These are phyloP conservation scores for Fraxinus anomala DNA, from an alignment of 257 asterid species.

Conservation along the genomic window DNA sequence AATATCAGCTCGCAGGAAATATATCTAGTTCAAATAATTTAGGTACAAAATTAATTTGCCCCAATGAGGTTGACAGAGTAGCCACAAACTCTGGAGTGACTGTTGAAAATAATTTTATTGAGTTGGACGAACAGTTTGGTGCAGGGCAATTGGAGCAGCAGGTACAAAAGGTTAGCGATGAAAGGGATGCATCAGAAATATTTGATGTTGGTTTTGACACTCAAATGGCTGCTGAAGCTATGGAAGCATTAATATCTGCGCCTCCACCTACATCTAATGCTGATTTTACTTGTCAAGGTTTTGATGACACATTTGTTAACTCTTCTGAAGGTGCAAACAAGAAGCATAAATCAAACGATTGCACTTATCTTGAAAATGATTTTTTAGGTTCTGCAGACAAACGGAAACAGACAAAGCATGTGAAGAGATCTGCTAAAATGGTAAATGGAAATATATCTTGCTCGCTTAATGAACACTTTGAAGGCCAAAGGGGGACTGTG, in stretches of 20 bases:
- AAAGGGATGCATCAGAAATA: conserved; percentile 30
- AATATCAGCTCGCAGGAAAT: conserved; percentile 31
- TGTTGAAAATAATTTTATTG: conserved; percentile 30
- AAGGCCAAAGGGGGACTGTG: conserved; percentile 23
- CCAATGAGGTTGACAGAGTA: conserved; percentile 24
- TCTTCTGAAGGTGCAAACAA: conserved; percentile 25
- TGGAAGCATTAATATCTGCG: conserved; percentile 63
- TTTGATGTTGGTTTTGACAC: conserved; percentile 68
- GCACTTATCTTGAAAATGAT: conserved; percentile 26
- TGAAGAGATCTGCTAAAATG: conserved; percentile 28
- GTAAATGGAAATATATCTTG: conserved; percentile 19
- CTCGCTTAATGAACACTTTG: conserved; percentile 20
- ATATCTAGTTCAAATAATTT: conserved; percentile 6
- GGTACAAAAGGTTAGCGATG: conserved; percentile 33
- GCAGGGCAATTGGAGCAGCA: conserved; percentile 29
- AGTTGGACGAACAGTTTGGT: conserved; percentile 36
- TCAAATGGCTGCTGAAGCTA: conserved; percentile 92
- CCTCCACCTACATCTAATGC: conserved; percentile 38
- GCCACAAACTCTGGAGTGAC: conserved; percentile 27
- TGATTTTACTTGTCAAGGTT: conserved; percentile 34
- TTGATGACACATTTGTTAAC: conserved; percentile 27
- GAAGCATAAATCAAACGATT: conserved; percentile 25
- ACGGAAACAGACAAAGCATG: conserved; percentile 39
- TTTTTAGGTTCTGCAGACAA: conserved; percentile 42
- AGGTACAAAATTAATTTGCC: conserved; percentile 15